These are phyloP conservation scores for Euphrasia arctica DNA, from an alignment of 305 asterid genomes.

Conservation along the genomic window DNA sequence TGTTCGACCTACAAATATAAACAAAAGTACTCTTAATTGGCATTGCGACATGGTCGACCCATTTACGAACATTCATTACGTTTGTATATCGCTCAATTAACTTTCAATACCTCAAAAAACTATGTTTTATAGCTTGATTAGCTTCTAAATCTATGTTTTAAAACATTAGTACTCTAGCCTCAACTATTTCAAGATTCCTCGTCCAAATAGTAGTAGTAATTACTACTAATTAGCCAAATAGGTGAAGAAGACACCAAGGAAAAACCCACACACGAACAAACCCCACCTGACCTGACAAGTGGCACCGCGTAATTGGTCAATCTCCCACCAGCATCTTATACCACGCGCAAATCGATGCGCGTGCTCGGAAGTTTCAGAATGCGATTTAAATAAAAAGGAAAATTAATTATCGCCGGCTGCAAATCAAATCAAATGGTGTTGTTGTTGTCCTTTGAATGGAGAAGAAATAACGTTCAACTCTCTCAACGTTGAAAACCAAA, in stretches of 20 bases:
- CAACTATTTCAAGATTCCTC: no score
- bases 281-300: constrained; percentile 6
- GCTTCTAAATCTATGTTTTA: no score
- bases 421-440: neutral
- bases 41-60: no score
- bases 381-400: neutral
- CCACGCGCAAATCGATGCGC: constrained; percentile 21
- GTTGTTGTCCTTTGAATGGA: constrained; percentile 16
- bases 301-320: neutral
- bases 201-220: no score
- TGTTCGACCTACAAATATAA: no score
- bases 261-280: neutral
- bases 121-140: no score
- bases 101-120: no score
- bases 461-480: constrained; percentile 22
- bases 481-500: neutral
- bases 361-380: neutral
- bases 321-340: neutral
- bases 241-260: neutral
- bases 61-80: no score
- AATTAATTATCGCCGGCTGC: constrained; percentile 33
- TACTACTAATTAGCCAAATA: no score
- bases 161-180: no score
- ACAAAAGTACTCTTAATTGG: no score
- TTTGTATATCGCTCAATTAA: no score